A percentile compares a stretch with the other conserved stretches of the same genome.
phyloP scores from a whole-genome alignment of 257 asterid genomes.

The Primulina tabacum region DNA sequence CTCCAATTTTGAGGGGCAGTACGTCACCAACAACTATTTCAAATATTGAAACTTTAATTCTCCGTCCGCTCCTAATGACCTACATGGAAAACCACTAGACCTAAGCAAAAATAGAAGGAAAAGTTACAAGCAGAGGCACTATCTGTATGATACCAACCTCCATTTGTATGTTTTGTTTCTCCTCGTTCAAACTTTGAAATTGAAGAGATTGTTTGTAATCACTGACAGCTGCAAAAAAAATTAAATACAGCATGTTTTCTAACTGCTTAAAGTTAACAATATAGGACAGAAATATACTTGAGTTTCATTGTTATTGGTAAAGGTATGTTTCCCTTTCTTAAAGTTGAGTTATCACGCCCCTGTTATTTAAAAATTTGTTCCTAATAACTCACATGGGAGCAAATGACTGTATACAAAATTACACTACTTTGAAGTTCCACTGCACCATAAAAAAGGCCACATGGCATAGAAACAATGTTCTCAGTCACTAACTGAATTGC shows the following conservation, averaged over 20 bases:
- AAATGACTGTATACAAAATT: background rate
- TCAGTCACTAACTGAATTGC: background rate
- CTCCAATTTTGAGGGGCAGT: slow-evolving; percentile 93
- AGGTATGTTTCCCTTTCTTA: slow-evolving; percentile 1
- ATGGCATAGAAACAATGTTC: background rate
- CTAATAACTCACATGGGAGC: background rate
- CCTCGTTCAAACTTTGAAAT: slow-evolving; percentile 90
- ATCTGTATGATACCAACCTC: slow-evolving; percentile 52
- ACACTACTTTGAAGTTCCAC: background rate
- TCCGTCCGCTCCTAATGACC: slow-evolving; percentile 87
- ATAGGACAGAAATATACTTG: background rate
- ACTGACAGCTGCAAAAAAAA: slow-evolving; percentile 65
- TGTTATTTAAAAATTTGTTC: background rate
- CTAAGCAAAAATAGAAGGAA: slow-evolving; percentile 18
- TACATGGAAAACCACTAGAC: slow-evolving; percentile 33
- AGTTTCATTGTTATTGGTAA: slow-evolving; percentile 4
- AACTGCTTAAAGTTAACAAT: slow-evolving; percentile 19
- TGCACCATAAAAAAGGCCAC: background rate
- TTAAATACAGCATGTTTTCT: background rate
- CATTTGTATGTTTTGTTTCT: slow-evolving; percentile 91
- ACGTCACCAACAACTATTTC: slow-evolving; percentile 91
- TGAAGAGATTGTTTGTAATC: slow-evolving; percentile 97
- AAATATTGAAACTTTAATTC: slow-evolving; percentile 74
- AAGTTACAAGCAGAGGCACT: slow-evolving; percentile 9
- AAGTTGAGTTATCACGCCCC: background rate